Conservation (phyloP, 2,329 filamentous ascomycete species). For the Pestalotiopsis sp. region DNA sequence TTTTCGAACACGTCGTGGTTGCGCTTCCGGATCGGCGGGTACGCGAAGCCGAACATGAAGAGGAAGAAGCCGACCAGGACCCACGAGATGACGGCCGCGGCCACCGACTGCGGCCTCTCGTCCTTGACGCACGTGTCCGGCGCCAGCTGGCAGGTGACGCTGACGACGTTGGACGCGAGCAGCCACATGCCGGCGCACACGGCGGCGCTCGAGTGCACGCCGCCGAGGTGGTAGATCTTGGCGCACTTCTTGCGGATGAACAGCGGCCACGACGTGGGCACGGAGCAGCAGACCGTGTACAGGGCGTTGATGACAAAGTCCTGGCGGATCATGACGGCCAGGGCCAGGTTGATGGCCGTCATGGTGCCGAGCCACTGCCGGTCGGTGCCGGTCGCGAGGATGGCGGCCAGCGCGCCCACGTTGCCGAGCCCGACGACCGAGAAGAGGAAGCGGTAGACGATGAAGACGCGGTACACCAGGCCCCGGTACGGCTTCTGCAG, state of each 20-base stretch:
- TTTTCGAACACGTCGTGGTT: constrained; percentile 72
- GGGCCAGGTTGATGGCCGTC: constrained; percentile 50
- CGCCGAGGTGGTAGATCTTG: constrained; percentile 56
- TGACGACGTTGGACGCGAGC: constrained; percentile 32
- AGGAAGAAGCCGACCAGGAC: constrained; percentile 59
- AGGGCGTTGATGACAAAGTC: constrained; percentile 55
- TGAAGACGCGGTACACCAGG: constrained; percentile 48
- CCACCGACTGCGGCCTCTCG: constrained; percentile 36
- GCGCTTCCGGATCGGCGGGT: constrained; percentile 62
- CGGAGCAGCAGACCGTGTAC: constrained; percentile 47
- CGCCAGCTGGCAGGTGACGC: constrained; percentile 16
- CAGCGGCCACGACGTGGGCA: constrained; percentile 47
- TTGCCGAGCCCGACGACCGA: constrained; percentile 55
- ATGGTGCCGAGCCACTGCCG: constrained; percentile 42
- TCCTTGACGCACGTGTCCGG: constrained; percentile 14
- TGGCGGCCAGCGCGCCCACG: constrained; percentile 45
- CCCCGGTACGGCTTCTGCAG: constrained; percentile 33
- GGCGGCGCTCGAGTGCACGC: constrained; percentile 52
- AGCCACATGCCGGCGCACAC: constrained; percentile 52
- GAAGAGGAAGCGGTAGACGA: constrained; percentile 60
- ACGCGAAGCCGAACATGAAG: constrained; percentile 61
- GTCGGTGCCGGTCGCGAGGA: constrained; percentile 37
- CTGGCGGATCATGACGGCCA: constrained; percentile 55
- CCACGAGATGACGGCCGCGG: constrained; percentile 53
- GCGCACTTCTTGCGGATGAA: constrained; percentile 49